These are phyloP conservation scores for Blastobotrys chiropterorum DNA, from an alignment of 805 yeast genomes.

Conservation along the genomic window DNA sequence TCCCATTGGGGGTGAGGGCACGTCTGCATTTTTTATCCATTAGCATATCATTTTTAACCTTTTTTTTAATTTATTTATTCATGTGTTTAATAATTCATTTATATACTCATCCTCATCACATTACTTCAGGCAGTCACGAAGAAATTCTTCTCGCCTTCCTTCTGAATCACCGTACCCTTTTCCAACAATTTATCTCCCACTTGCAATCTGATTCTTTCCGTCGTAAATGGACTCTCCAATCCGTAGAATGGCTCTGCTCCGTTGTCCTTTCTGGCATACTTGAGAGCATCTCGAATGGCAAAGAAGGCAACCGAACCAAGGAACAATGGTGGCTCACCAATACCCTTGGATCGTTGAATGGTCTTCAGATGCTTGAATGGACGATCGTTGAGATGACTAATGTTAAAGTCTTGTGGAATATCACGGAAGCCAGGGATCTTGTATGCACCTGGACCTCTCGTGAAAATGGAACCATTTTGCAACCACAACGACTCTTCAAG, in stretches of 20 bases:
- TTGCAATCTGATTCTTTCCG: constrained; percentile 38
- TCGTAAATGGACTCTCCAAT: constrained; percentile 35
- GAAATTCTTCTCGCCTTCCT: constrained; percentile 31
- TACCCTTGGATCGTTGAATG: constrained; percentile 40
- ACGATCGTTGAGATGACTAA: constrained; percentile 36
- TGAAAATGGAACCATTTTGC: constrained; percentile 37
- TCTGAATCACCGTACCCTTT: constrained; percentile 31
- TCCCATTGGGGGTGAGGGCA: background rate
- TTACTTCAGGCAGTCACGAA: constrained; percentile 30
- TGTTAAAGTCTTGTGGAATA: constrained; percentile 41
- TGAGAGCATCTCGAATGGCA: constrained; percentile 41
- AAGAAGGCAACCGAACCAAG: constrained; percentile 39
- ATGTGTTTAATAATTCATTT: background rate
- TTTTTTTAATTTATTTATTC: too few species aligned
- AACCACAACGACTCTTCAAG: constrained; percentile 45
- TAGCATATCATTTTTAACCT: background rate
- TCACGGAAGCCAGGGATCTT: constrained; percentile 47
- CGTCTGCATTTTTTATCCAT: too few species aligned
- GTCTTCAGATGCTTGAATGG: constrained; percentile 40
- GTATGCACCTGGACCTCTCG: constrained; percentile 45
- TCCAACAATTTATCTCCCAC: constrained; percentile 35
- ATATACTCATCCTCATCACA: too few species aligned
- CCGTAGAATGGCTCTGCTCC: constrained; percentile 23
- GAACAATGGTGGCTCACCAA: constrained; percentile 48
- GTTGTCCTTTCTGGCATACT: constrained; percentile 31